Evolutionary conservation across 495 filamentous ascomycete genomes (phyloP), one percentile per base, ranked within the genome.

Genomic region (Chaetomidium leptoderma): DNA sequence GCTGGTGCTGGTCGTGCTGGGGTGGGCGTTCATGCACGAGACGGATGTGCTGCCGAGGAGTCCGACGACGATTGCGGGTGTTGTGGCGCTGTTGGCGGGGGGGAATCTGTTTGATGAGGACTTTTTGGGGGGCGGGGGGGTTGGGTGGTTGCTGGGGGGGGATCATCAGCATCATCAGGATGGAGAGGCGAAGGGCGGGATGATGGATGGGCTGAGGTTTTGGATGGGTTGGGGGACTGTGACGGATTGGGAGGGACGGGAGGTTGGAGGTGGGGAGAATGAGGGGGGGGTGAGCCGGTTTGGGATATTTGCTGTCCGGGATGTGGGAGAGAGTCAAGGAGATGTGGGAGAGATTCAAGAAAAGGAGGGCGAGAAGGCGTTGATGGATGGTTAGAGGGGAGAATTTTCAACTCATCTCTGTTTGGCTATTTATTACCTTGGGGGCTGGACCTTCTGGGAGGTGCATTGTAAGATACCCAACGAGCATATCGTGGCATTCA

Each of bases 201-300:
- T 56, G 43, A n/a, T 16, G 59, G 6, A 36, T 26, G 32, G 23
- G n/a, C 26, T 33, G 13, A 32, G 21, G 26, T 63, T 57, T 39
- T 49, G 57, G 57, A 40, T 63, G 61, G 61, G 58, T 4, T 60
- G 57, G 57, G 40, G 57, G 17, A 48, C 17, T 4, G 61, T 50
- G 44, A 27, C 44, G 24, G 44, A 47, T 30, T 47, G 44, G 27
- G 44, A 47, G 27, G 44, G 44, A 7, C 21, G 26, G 44, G 44
- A 47, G 7, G 26, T 30, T 0, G 44, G 44, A 0, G 44, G 24
- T 1, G 44, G 27, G 24, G 44, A 47, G 44, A 47, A 47, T 17
- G 44, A 47, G 27, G 44, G 11, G 5, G 44, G 24, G 7, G 44
- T 47, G 11, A 47, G 44, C 17, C 24, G 44, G 16, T 29, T 47